Evolutionary conservation across 2,329 filamentous ascomycete genomes (phyloP), one percentile per base, ranked within the genome.

Genomic region (Claviceps pusilla): DNA sequence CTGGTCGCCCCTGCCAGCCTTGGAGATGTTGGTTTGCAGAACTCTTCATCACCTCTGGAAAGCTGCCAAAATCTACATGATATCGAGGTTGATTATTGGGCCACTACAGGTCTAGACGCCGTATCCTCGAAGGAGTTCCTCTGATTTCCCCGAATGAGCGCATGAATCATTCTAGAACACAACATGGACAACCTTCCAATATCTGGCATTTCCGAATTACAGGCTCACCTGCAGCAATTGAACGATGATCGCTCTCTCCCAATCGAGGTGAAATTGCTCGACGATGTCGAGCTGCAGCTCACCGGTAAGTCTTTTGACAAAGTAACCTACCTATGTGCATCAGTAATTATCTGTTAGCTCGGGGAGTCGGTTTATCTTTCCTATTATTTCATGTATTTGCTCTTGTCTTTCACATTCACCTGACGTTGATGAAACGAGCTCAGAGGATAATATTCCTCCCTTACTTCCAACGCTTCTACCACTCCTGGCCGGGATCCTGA

Each of bases 211-310:
- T 69, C 75, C 28, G 77, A 79, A 59, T 71, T 84, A 28, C 71
- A 76, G 50, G 64, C 63, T 28, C 80, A 83, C 62, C 69, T 84
- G 16, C 69, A 75, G 51, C 66, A 73, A 33, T 67, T 83, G n/a
- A 57, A 72, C 19, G 62, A 66, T 31, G 71, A 75, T 56, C 68
- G 74, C 19, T 66, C 67, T 0, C 63, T 71, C 1, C 63, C 68
- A 0, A 67, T 78, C 41, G 65, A 76, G 56, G 65, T 67, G 11
- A 75, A 75, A 59, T 68, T 83, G 2, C 76, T 83, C 56, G 80
- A 83, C 61, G 68, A 79, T 61, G 74, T 83, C 48, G 75, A 78
- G 60, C 72, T 82, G 4, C 78, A 82, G 61, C 68, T 83, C 16
- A 81, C 71, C 46, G 75, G 78, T 76, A 62, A 31, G 63, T 31